Evolutionary conservation across 2,329 filamentous ascomycete species (phyloP), one percentile per base, ranked within the genome.

Genomic region (Catunica adiposa): DNA sequence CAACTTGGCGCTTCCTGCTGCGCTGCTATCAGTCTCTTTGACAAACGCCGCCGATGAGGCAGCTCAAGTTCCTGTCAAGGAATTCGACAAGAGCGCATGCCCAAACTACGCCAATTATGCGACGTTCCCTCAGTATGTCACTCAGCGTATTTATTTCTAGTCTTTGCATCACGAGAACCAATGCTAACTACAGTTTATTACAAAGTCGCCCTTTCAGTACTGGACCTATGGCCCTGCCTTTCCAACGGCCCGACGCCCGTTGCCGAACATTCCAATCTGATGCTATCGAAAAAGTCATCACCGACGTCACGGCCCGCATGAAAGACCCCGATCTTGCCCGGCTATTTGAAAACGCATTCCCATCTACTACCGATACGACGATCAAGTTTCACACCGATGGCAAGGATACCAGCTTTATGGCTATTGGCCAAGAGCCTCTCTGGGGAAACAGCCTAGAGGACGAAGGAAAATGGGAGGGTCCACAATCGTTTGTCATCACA

Each of bases 321-420:
- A 76, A 82, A 58, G 84, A 97, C 63, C 83, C 84, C 15, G 92
- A 97, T 63, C 78, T 98, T 11, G 90, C 90, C 2, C 82, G 89
- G 25, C 73, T 98, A 9, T 98, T 98, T 66, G 88, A 94, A 66
- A 98, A 98, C 65, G 83, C 90, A 1, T 97, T 94, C 61, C 90
- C 90, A 3, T 94, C 92, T 59, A 90, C 86, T 0, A 79, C 92
- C 2, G 89, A 95, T 64, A 95, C 89, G 0, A 95, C 89, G 0
- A 79, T 95, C 61, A 81, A 86, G 63, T 95, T 90, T 76, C 89
- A 95, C 65, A 83, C 83, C 3, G 80, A 84, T 60, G 83, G 75
- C 56, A 70, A 65, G 46, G 63, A 64, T 38, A 65, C 60, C 14
- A 65, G 54, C 60, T 62, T 56, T 14, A 67, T 71, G 58, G 67